A percentile compares a stretch with the other conserved stretches of the same genome.
Conservation (phyloP, 106 monocot species). For the Dendrobium chrysotoxum region DNA sequence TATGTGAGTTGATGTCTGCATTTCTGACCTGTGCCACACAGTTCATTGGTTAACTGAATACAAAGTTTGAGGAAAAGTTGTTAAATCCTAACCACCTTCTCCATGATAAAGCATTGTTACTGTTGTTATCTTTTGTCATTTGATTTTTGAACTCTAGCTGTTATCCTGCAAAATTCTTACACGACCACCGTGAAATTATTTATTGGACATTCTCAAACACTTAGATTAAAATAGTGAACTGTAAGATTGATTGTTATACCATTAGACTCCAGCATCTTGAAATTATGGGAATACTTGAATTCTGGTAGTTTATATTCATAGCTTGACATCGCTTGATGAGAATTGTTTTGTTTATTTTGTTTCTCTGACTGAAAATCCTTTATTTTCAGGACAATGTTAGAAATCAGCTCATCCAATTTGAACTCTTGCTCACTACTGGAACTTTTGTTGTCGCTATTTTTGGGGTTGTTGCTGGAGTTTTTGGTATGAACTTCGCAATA, state of each 20-base stretch:
- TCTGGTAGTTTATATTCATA: neutral
- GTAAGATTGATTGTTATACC: neutral
- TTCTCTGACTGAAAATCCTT: neutral
- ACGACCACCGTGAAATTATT: no score
- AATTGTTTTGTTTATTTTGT: neutral
- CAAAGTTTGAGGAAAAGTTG: no score
- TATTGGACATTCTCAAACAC: no score
- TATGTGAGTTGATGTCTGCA: neutral
- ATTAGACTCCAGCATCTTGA: neutral
- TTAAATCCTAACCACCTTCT: no score
- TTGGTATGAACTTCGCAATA: slow-evolving; percentile 84
- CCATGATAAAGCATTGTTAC: no score
- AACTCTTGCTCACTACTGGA: slow-evolving; percentile 66
- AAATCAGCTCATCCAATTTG: slow-evolving; percentile 91
- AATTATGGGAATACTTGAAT: neutral
- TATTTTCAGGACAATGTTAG: slow-evolving; percentile 71
- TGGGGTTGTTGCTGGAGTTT: slow-evolving; percentile 69
- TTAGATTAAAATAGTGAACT: no score
- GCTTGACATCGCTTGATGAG: neutral
- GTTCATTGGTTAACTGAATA: no score
- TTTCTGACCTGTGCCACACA: neutral
- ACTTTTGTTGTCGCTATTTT: slow-evolving; percentile 85
- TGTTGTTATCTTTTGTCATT: no score
- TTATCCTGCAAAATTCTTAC: neutral
- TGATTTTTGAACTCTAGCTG: no score